Evolutionary conservation across 768 basidiomycete genomes (phyloP).

Genomic region (Rhodotorula graminis): DNA sequence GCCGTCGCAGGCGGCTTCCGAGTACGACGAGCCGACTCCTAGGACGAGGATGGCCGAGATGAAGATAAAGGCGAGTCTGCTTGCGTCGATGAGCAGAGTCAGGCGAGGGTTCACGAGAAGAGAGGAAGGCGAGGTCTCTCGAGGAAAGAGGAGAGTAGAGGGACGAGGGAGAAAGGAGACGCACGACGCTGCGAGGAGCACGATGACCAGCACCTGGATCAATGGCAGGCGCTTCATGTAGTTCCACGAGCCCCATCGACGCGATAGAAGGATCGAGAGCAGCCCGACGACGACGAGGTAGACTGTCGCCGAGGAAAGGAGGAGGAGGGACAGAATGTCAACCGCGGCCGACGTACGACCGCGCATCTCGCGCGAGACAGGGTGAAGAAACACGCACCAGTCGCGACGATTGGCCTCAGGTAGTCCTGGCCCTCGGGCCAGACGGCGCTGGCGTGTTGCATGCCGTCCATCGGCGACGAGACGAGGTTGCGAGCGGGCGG

Average conservation of each 20-base stretch:
- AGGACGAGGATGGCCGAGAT: conserved; percentile 33
- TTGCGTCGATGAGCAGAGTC: no score
- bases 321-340: neutral
- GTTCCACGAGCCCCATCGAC: conserved; percentile 10
- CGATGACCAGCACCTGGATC: conserved; percentile 21
- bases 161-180: neutral
- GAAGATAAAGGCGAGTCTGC: conserved; percentile 25
- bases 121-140: no score
- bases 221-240: conserved; percentile 16
- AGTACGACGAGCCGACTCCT: conserved; percentile 31
- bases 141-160: neutral
- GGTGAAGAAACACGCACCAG: neutral
- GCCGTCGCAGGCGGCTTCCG: conserved; percentile 8
- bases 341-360: neutral
- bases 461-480: neutral
- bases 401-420: conserved; percentile 15
- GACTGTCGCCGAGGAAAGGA: neutral
- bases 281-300: conserved; percentile 24
- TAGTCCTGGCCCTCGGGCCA: conserved; percentile 22
- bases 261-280: conserved; percentile 15
- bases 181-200: conserved; percentile 25
- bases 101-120: no score
- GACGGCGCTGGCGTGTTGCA: neutral
- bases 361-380: no score
- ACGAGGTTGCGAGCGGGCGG: no score